Base-by-base conservation (phyloP, 495 filamentous ascomycete genomes). In the Podospora bellae-mahoneyi region DNA sequence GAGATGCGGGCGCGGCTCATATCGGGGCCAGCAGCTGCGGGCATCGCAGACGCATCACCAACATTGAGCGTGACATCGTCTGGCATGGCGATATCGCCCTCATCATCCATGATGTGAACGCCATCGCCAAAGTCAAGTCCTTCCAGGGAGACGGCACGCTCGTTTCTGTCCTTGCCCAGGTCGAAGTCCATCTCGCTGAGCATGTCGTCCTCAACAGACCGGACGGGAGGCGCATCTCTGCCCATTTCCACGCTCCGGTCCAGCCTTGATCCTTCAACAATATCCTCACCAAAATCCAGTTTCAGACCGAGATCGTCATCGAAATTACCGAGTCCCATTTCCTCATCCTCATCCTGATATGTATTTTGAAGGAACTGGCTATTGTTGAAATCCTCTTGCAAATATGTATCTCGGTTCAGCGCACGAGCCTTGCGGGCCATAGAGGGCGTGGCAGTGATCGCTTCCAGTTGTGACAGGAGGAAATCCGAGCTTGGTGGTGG, bases 231-330 rank as follows among this genome's bases (percentile, higher is more conserved):
- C 30, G 90, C 92, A 69, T 94, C 90, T 86, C 91, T 88, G 75
- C 92, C 92, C 72, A 92, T 84, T 87, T 97, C 93, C 68, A 96
- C 86, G 69, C 90, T 94, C 66, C 88, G 87, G 66, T 87, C 81
- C 68, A 78, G 78, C 4, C 65, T 76, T 79, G 44, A 80, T 79
- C 73, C 67, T 26, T 83, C 78, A 59, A 86, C 86, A 60, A 84
- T 75, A 69, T 87, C 86, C 68, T 84, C 77, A 30, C 84, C 86
- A 69, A 89, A 83, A 72, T 90, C 87, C 28, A 90, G 71, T 27
- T 84, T 84, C 58, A 89, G 72, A 58, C 84, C 86, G 32, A 87
- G 75, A 65, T 87, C 84, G 68, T 89, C 86, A 67, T 79, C 77
- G 48, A 81, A 78, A 16, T 48, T 48, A 6, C 83, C 84, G 26